A percentile compares a stretch with the other conserved stretches of the same genome.
Conservation (phyloP, 2,329 filamentous ascomycete species). For the Ophioceras dolichostomum region DNA sequence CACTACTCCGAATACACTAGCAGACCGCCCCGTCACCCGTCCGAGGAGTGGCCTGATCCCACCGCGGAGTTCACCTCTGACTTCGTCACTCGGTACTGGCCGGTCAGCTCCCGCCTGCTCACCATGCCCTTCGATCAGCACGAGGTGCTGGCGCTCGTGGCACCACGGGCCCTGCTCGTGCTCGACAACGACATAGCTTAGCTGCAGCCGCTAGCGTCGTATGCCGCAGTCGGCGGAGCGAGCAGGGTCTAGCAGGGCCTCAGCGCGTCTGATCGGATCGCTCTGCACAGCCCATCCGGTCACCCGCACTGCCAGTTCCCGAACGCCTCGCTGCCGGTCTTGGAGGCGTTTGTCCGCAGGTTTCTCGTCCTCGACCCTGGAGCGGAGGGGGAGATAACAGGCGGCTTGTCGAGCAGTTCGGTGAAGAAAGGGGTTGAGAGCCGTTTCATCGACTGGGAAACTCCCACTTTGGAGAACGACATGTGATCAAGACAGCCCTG, state of each 20-base stretch:
- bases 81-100: conserved; percentile 35
- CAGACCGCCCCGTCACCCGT: conserved; percentile 31
- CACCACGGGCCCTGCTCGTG: conserved; percentile 19
- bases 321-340: not conserved
- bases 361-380: not conserved
- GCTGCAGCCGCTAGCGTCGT: not conserved
- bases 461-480: too few relatives aligned
- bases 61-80: conserved; percentile 33
- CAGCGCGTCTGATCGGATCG: not conserved
- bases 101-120: conserved; percentile 31
- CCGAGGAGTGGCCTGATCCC: conserved; percentile 25
- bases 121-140: conserved; percentile 36
- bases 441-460: not conserved
- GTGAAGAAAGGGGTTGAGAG: not conserved
- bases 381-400: not conserved
- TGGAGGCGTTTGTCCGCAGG: not conserved
- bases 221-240: not conserved
- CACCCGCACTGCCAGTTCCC: not conserved
- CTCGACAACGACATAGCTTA: not conserved
- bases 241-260: not conserved
- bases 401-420: not conserved
- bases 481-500: too few relatives aligned
- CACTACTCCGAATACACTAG: not conserved
- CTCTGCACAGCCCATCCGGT: not conserved
- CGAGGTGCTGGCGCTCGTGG: conserved; percentile 33